Base-by-base conservation (phyloP, 2,329 filamentous ascomycete species). In the Fusarium austroafricanum region DNA sequence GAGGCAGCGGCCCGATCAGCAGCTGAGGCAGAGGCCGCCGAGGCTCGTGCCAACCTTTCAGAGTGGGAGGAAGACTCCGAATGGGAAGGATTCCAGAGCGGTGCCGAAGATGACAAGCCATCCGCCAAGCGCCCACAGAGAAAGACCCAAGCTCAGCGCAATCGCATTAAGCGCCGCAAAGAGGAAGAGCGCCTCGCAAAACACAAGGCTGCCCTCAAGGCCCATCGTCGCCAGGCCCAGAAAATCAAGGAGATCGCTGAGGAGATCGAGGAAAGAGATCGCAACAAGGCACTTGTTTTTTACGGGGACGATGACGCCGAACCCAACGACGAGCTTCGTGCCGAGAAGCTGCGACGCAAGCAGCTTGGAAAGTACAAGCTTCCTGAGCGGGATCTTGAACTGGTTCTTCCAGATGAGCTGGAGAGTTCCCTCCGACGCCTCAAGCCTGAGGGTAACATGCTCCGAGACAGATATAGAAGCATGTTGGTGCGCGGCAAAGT, bases 381-480 rank as follows among this genome's bases (percentile, higher is more conserved):
- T 43, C 94, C 93, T 1, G 90, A 96, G 76, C 92, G 92, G 77
- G 84, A 92, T 66, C 82, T 98, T 73, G 89, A 97, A 79, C 78
- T 97, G 72, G 85, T 97, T 65, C 79, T 97, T 64, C 87, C 93
- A 39, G 89, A 98, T 80, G 88, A 99, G 82, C 79, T 96, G 75
- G 86, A 97, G 79, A 88, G 97, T 75, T 90, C 93, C 49, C 81
- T 97, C 75, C 80, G 96, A 75, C 80, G 94, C 75, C 81, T 97
- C 69, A 97, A 95, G 79, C 96, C 96, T 0, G 96, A 99, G 79
- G 96, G 96, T n/a, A 98, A 97, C 76, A 82, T 97, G 38, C 84
- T 99, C 71, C 93, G 93, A 71, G 96, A 99, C 75, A 87, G 96
- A 50, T 98, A 97, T 83, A 86, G 96, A 65, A 98, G 88, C 78